Evolutionary conservation across 768 basidiomycete species (phyloP).

Genomic region (Lentinula boryana): DNA sequence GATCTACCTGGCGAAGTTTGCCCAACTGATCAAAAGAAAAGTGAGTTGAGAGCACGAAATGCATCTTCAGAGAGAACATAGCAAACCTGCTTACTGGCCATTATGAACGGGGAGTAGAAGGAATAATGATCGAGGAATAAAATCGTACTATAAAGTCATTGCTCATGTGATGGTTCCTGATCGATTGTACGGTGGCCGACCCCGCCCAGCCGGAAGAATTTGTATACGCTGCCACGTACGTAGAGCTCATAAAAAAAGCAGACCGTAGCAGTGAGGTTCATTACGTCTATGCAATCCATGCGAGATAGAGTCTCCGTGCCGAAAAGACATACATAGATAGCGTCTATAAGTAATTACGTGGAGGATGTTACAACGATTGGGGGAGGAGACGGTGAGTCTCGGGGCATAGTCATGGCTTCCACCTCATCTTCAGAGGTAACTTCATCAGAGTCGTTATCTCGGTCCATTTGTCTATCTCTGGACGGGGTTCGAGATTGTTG

Average conservation of each 20-base stretch:
- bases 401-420: slow-evolving; percentile 28
- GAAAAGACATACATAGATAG: slow-evolving; percentile 3
- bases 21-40: slow-evolving; percentile 46
- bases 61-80: background rate
- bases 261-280: background rate
- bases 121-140: slow-evolving; percentile 27
- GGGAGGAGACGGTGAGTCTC: slow-evolving; percentile 21
- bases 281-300: background rate
- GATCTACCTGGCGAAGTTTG: slow-evolving; percentile 65
- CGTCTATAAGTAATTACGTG: slow-evolving; percentile 11
- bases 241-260: no score
- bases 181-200: background rate
- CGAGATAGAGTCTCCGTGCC: background rate
- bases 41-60: background rate
- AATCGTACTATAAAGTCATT: background rate
- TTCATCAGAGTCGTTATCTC: background rate
- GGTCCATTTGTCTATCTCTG: background rate
- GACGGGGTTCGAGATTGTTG: background rate
- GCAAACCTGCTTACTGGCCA: slow-evolving; percentile 66
- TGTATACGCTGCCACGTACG: no score
- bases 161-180: background rate
- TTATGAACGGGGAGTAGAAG: slow-evolving; percentile 26
- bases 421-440: slow-evolving; percentile 35
- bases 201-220: background rate
- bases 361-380: slow-evolving; percentile 34